Percentiles rank a stretch among this genome's conserved stretches.
Conservation (phyloP, 345 rosid species). For the Anacardium occidentale region DNA sequence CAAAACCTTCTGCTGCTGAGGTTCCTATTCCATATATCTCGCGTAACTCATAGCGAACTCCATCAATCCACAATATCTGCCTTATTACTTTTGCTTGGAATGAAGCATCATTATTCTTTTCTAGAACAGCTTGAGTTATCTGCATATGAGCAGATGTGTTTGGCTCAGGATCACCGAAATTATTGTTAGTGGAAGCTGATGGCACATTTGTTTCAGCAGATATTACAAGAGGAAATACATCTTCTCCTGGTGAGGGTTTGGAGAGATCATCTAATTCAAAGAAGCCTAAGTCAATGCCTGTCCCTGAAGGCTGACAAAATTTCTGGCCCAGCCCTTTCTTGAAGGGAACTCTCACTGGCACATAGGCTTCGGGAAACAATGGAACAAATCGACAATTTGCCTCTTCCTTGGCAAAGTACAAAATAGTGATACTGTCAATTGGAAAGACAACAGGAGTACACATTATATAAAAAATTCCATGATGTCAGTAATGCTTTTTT, state of each 20-base stretch:
- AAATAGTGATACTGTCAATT: conserved; percentile 61
- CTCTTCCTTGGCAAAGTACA: conserved; percentile 84
- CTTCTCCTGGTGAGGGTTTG: conserved; percentile 64
- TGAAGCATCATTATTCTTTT: conserved; percentile 44
- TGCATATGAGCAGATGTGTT: conserved; percentile 58
- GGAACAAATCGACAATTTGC: conserved; percentile 63
- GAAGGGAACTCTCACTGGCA: conserved; percentile 60
- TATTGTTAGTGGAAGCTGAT: conserved; percentile 24
- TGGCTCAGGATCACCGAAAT: conserved; percentile 28
- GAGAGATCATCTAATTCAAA: conserved; percentile 75
- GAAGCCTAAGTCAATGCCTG: conserved; percentile 83
- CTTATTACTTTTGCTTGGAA: conserved; percentile 68
- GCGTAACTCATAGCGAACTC: conserved; percentile 70
- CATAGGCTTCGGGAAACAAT: conserved; percentile 58
- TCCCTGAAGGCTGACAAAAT: conserved; percentile 74
- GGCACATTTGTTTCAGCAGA: conserved; percentile 57
- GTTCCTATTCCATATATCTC: conserved; percentile 78
- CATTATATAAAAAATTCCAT: neutral
- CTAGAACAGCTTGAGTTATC: conserved; percentile 71
- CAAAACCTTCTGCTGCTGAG: conserved; percentile 49
- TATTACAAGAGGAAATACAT: conserved; percentile 80
- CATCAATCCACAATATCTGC: conserved; percentile 84
- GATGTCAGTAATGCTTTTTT: neutral
- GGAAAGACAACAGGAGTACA: conserved; percentile 13
- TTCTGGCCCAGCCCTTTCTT: conserved; percentile 67